Base-by-base conservation (phyloP, 768 basidiomycete genomes). In the Mycena galericulata region DNA sequence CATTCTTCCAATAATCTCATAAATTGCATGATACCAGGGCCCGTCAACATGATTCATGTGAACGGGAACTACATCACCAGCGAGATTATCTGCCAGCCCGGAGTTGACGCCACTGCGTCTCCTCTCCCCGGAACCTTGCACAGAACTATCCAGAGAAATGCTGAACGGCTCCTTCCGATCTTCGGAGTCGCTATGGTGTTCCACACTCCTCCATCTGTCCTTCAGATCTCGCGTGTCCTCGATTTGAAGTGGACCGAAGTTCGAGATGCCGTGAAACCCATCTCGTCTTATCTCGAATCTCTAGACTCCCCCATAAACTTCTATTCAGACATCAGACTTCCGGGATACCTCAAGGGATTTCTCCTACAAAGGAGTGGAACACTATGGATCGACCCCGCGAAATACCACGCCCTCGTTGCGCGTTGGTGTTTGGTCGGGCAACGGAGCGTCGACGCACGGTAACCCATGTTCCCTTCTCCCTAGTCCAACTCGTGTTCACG, bases 171-270 rank as follows among this genome's bases (percentile, higher is more conserved):
- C 22, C 38, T 30, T 24, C 30, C 46, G 9, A 59, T 58, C 17
- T 40, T 65, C 12, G 64, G 49, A 3, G 57, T 65, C 2, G 38
- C 40, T 12, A 45, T 59, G 4, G 64, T 29, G 7, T 65, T 59
- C 30, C 56, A 53, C 36, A 36, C n/a, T 14, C 27, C 47, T 15
- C 49, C 49, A 4, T 58, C 56, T 12, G 40, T 59, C 29, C 64
- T 65, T 20, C 64, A 65, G 40, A 45, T 65, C 32, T 50, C 64
- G 0, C 56, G 47, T 20, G 30, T 65, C 6, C 56, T 58, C 7
- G 29, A n/a, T 10, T 2, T 65, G 46, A 9, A 36, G n/a, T 51
- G 56, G 38, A 40, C n/a, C 3, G 46, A 65, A 22, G 55, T 65
- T 3, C 2, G 14, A 1, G 55, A 46, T 22, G 50, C 56, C 12